Evolutionary conservation across 805 yeast genomes (phyloP), one percentile per base, ranked within the genome.

Genomic region (Metschnikowia borealis): DNA sequence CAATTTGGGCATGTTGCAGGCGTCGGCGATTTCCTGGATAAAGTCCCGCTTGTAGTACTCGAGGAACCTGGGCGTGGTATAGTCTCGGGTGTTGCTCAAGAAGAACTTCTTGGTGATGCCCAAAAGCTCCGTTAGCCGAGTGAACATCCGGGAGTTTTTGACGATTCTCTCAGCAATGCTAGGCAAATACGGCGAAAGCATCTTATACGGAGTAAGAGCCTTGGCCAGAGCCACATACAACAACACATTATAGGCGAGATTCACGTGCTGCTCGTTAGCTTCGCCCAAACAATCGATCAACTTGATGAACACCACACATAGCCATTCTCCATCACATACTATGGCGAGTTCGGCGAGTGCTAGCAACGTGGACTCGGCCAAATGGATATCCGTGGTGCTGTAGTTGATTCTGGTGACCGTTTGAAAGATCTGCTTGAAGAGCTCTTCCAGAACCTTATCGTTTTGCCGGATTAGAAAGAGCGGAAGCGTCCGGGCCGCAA

Each of bases 161-260:
- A 89, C 83, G 15, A 89, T 74, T 21, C 78, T 77, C 39, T 82
- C 78, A 36, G 91, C 79, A 6, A 90, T 73, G 34, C 84, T 78
- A 2, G 92, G 90, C 59, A 94, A 76, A 53, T 81, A 87, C 0
- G 96, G 96, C 6, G 87, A 81, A 18, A 89, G 70, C 13, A 92
- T 67, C 62, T 86, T 88, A 80, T 92, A 90, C 0, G 96, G 84
- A 0, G 96, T 81, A 34, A 79, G 68, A 1, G 73, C 66, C 56
- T 80, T 79, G 1, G 80, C 71, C 15, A 68, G 59, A 0, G 97
- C 85, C 11, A 87, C 75, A 33, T 75, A 68, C 20, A 80, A 68
- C 3, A 92, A 68, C 49, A 82, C 80, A 60, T 83, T 84, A 54
- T 83, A 82, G 0, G 89, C 89, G 57, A 87, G 70, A 57, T 88